A percentile compares a stretch with the other conserved stretches of the same genome.
Conservation (phyloP, 257 asterid species). For the Solanum peruvianum region DNA sequence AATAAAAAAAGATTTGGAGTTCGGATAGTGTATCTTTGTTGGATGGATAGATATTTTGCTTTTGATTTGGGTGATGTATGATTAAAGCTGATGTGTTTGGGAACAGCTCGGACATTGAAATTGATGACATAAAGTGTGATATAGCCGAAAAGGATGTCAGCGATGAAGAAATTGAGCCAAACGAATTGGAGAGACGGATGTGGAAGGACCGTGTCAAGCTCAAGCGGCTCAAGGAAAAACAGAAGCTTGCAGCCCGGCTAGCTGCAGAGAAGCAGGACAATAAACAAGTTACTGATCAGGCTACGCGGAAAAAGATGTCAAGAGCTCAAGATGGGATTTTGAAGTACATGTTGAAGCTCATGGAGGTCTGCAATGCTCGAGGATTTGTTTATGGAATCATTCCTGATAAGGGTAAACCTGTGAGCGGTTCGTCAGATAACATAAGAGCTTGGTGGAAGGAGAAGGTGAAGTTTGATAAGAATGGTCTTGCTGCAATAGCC, state of each 20-base stretch:
- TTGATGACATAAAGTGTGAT: constrained; percentile 36
- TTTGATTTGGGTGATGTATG: neutral
- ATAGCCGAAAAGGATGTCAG: constrained; percentile 55
- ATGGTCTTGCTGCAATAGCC: constrained; percentile 59
- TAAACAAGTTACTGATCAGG: constrained; percentile 47
- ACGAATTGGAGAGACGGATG: constrained; percentile 59
- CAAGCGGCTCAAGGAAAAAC: constrained; percentile 51
- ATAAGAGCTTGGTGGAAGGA: constrained; percentile 79
- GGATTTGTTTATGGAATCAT: constrained; percentile 70
- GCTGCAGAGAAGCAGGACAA: constrained; percentile 47
- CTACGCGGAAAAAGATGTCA: constrained; percentile 59
- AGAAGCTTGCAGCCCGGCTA: constrained; percentile 38
- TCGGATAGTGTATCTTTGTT: neutral
- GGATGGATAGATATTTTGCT: neutral
- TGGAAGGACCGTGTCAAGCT: constrained; percentile 66
- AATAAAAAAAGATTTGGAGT: neutral
- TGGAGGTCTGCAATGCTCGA: constrained; percentile 71
- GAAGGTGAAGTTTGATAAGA: constrained; percentile 52
- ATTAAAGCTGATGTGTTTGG: constrained; percentile 2
- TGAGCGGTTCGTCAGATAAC: constrained; percentile 61
- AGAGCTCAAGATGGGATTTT: constrained; percentile 71
- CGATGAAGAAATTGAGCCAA: constrained; percentile 61
- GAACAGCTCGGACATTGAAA: constrained; percentile 56
- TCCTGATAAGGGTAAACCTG: constrained; percentile 67
- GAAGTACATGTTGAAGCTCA: constrained; percentile 63